A percentile compares a stretch with the other conserved stretches of the same genome.
phyloP scores from a whole-genome alignment of 371 early-diverging fungal species.

The Dichotomocladium elegans region DNA sequence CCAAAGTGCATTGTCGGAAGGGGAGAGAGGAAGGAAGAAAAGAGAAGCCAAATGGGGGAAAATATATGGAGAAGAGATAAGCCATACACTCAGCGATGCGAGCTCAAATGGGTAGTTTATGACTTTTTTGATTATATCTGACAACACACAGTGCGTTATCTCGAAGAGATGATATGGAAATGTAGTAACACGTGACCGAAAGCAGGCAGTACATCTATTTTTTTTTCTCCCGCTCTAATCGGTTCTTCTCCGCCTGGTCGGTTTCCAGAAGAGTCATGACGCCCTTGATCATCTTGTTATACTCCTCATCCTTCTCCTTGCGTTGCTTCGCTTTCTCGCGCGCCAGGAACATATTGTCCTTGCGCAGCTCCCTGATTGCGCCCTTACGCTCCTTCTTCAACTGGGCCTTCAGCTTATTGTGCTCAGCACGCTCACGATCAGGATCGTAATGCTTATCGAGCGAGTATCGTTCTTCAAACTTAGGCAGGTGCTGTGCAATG shows the following conservation, averaged over 20 bases:
- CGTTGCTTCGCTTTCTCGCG: conserved; percentile 63
- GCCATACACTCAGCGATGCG: no score
- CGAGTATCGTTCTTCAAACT: conserved; percentile 83
- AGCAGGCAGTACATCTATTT: conserved; percentile 5
- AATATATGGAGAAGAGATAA: no score
- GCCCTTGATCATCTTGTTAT: conserved; percentile 84
- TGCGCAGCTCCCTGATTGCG: conserved; percentile 89
- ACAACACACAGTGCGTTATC: no score
- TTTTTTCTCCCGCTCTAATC: conserved; percentile 58
- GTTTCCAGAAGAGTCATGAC: conserved; percentile 77
- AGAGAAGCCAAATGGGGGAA: not conserved
- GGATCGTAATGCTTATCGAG: conserved; percentile 83
- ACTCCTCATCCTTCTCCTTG: conserved; percentile 77
- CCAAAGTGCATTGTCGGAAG: no score
- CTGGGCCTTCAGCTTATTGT: conserved; percentile 72
- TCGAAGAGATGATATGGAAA: no score
- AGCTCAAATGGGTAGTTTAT: no score
- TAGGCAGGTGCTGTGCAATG: conserved; percentile 86
- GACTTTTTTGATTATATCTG: no score
- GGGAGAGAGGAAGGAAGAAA: not conserved
- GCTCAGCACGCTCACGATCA: conserved; percentile 69
- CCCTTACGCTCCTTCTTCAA: conserved; percentile 90
- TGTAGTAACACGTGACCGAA: no score
- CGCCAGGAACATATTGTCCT: conserved; percentile 88
- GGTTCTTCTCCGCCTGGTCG: conserved; percentile 78